Evolutionary conservation across 2,329 filamentous ascomycete species (phyloP).

Genomic region (Teratosphaeriaceae sp.): DNA sequence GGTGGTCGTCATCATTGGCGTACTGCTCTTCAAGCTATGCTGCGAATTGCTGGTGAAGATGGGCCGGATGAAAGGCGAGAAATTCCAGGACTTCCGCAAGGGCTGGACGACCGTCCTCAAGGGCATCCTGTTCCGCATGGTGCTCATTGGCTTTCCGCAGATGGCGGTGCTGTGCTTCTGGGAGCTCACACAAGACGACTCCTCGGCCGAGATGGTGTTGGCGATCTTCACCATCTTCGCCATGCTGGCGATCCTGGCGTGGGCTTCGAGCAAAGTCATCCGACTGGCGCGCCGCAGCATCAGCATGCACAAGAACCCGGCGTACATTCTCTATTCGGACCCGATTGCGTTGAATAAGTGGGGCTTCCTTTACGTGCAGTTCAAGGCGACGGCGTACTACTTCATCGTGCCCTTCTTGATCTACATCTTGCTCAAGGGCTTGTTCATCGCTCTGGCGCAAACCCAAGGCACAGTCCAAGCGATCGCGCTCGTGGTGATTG

Average conservation of each 20-base stretch:
- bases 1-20: conserved; percentile 62
- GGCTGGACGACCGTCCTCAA: conserved; percentile 90
- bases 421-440: conserved; percentile 79
- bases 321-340: conserved; percentile 94
- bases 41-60: conserved; percentile 70
- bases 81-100: conserved; percentile 88
- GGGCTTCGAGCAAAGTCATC: conserved; percentile 87
- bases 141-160: conserved; percentile 85
- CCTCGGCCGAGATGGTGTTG: conserved; percentile 75
- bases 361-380: conserved; percentile 97
- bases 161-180: conserved; percentile 86
- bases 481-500: conserved; percentile 74
- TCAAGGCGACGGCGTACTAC: conserved; percentile 92
- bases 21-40: conserved; percentile 71
- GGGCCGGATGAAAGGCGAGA: conserved; percentile 73
- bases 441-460: conserved; percentile 83
- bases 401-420: conserved; percentile 75
- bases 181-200: conserved; percentile 85
- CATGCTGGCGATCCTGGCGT: conserved; percentile 68
- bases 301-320: conserved; percentile 88
- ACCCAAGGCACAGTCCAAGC: conserved; percentile 65
- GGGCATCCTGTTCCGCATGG: conserved; percentile 84
- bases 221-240: conserved; percentile 85
- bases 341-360: conserved; percentile 93
- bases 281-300: conserved; percentile 83